phyloP scores from a whole-genome alignment of 768 basidiomycete genomes.

The Sarcomyxa edulis region DNA sequence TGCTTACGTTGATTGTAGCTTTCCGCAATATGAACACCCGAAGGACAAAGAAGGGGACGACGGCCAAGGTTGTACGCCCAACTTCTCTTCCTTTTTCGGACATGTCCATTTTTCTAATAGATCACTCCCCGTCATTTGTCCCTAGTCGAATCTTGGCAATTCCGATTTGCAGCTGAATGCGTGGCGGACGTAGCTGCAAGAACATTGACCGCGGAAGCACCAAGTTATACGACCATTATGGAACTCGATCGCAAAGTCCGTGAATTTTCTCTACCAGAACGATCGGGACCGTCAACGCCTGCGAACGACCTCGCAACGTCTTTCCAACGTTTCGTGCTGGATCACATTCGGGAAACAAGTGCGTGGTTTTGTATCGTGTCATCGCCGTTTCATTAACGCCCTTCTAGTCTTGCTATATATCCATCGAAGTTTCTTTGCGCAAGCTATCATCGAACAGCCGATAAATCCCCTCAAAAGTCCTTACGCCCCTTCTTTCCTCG shows the following conservation, averaged over 20 bases:
- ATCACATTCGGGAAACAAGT: constrained; percentile 46
- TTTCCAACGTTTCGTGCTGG: constrained; percentile 41
- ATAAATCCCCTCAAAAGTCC: constrained; percentile 59
- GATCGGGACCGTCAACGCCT: background rate
- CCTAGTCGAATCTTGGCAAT: constrained; percentile 56
- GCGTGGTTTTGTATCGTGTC: constrained; percentile 8
- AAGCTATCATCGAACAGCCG: constrained; percentile 65
- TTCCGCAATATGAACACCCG: constrained; percentile 38
- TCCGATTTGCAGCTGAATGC: constrained; percentile 60
- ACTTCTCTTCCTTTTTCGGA: background rate
- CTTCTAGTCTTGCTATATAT: constrained; percentile 53
- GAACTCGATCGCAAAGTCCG: constrained; percentile 65
- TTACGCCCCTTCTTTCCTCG: constrained; percentile 62
- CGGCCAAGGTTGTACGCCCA: constrained; percentile 25
- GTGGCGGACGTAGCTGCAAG: constrained; percentile 58
- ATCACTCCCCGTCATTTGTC: background rate
- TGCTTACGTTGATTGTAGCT: constrained; percentile 63
- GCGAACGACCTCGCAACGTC: constrained; percentile 28
- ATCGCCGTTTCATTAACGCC: constrained; percentile 1
- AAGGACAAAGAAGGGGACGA: constrained; percentile 23
- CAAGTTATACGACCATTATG: constrained; percentile 59
- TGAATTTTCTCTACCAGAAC: constrained; percentile 55
- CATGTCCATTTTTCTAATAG: background rate
- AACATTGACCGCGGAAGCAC: constrained; percentile 60
- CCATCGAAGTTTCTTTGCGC: constrained; percentile 66